Evolutionary conservation across 2,329 filamentous ascomycete species (phyloP).

Genomic region (Tricladium varicosporioides): DNA sequence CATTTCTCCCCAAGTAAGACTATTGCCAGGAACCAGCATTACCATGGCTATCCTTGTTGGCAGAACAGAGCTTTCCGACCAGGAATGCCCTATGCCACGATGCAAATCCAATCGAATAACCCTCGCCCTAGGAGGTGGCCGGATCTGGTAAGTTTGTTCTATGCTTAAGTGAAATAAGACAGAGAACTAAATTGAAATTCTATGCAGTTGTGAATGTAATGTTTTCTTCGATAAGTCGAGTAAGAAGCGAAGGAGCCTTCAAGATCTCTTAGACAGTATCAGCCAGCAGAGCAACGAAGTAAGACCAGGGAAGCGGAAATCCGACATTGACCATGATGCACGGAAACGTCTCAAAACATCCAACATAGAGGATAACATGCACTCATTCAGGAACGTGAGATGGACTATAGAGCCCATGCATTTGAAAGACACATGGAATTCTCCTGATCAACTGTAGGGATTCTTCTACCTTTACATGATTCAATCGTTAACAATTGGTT

Average conservation of each 20-base stretch:
- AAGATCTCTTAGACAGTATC: neutral
- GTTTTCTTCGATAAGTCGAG: slow-evolving; percentile 4
- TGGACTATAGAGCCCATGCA: neutral
- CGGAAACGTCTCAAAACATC: neutral
- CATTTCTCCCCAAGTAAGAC: neutral
- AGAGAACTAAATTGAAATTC: neutral
- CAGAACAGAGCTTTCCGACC: neutral
- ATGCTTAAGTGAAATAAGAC: neutral
- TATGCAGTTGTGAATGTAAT: slow-evolving; percentile 1
- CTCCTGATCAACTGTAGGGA: too few species aligned
- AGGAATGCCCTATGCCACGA: neutral
- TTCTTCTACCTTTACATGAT: too few species aligned
- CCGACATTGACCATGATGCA: neutral
- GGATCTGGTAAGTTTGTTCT: slow-evolving; percentile 1
- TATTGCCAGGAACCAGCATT: slow-evolving; percentile 1
- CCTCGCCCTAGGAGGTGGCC: neutral
- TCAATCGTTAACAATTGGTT: too few species aligned
- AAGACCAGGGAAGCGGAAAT: neutral
- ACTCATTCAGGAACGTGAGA: neutral
- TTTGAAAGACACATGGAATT: too few species aligned
- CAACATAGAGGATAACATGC: neutral
- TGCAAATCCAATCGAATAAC: slow-evolving; percentile 1
- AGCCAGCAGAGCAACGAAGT: neutral
- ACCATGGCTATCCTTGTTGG: slow-evolving; percentile 4
- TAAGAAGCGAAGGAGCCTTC: neutral